Base-by-base conservation (phyloP, 768 basidiomycete species). In the Hygrocybe coccinea region DNA sequence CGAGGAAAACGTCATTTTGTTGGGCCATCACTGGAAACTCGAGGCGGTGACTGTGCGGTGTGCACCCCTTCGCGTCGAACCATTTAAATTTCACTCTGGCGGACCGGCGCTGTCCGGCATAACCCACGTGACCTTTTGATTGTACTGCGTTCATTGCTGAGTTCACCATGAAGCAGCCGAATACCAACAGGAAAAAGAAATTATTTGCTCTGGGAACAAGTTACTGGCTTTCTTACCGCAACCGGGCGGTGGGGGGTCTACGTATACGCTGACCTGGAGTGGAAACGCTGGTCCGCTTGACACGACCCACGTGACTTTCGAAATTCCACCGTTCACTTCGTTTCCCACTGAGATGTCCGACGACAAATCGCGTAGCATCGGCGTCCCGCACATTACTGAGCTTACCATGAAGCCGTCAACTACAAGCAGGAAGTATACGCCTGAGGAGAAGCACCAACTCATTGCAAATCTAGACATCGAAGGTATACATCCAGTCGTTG, bases 381-480 rank as follows among this genome's bases (percentile, higher is more conserved):
- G 22, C 44, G 17, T 33, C 3, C 17, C 14, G 14, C 2, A 14
- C 52, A 25, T 36, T 22, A 5, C 41, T 22, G 33, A 41, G 15
- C 50, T 37, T 14, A 21, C 44, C 6, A 29, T 54, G 24, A 38
- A 54, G 21, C 12, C 29, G 39, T 64, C 62, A 33, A 64, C 50
- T 19, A 43, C 67, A 39, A 69, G 63, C 52, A 69, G 74, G 52
- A 71, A 65, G 43, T 79, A 77, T 64, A 82, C 78, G 7, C 70
- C 74, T 4, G 87, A 89, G 62, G 87, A 91, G 71, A 91, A 90
- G 59, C 74, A 79, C 24, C 86, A 90, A 59, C 78, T 91, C 2
- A 72, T 91, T 38, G 79, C 79, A 45, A 91, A 91, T 67, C 78
- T 91, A 49, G 87, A 90, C 59, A 81, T 91, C 58, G 89, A 91